Evolutionary conservation across 2,329 filamentous ascomycete genomes (phyloP), one percentile per base, ranked within the genome.

Genomic region (Emergomyces pasteurianus): DNA sequence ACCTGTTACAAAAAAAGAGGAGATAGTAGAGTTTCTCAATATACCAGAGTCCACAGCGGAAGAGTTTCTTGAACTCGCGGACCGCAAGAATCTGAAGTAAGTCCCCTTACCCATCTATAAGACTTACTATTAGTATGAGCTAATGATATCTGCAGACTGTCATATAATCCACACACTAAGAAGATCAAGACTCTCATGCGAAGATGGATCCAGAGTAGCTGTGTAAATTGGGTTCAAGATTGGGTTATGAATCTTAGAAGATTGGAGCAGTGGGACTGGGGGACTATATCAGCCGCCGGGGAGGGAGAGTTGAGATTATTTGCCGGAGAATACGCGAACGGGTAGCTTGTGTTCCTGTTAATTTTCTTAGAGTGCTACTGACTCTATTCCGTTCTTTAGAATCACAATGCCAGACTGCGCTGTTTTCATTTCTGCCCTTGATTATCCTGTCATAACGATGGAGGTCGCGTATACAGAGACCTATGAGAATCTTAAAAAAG

Each of bases 51-150:
- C 54, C 54, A 23, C 34, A 23, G 34, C 8, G 3, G n/a, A 57
- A 57, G 54, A 40, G 54, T 57, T 57, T n/a, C 54, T 57, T 57
- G 34, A 57, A 57, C 54, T 42, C 16, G 34, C 40, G 5, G 34
- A 57, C 40, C 16, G 54, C n/a, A 57, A 38, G 34, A 57, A 57
- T 43, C 40, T 43, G 54, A 57, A 57, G 34, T 57, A 18, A 31
- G 23, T 52, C 49, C n/a, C 18, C 6, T 18, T 52, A 52, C 26
- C 10, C 16, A 31, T 52, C 49, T 34, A 52, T 52, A n/a, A 52
- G 49, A 52, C 49, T 52, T 52, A 31, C 8, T 52, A 28, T 52
- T 52, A n/a, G n/a, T n/a, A n/a, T n/a, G n/a, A 52, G 49, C 49
- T 52, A 52, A 34, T 16, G 3, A 12, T 34, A 52, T 31, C 26